Base-by-base conservation (phyloP, 164 flowering plant genomes). In the Kalanchoe fedtschenkoi region DNA sequence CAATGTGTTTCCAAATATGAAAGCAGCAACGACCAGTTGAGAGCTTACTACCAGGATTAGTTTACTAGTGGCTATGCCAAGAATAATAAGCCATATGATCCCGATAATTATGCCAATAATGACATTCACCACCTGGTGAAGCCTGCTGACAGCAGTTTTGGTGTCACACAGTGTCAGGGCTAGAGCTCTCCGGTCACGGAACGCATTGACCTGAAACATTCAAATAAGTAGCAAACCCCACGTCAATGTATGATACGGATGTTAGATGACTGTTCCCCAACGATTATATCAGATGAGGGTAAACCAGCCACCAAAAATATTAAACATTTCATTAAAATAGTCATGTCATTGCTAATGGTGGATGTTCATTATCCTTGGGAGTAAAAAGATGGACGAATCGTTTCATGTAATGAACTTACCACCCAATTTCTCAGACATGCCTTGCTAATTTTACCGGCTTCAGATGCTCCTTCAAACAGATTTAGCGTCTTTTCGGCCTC, bases 1-100 rank as follows among this genome's bases (percentile, higher is more conserved):
- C 78, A 74, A 73, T 0, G 91, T 78, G 67, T 85, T 83, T 44
- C 86, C 86, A 65, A 85, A 85, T 8, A 85, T 68, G 44, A 85
- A 85, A 2, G 77, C 78, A 44, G 73, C 85, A 4, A 85, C 70
- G 11, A 85, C 70, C 17, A 83, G 59, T 70, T 85, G 88, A 19
- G 91, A 85, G 66, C 82, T 77, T 3, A 76, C 53, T 19, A 80
- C 66, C 17, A 76, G 39, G 2, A 81, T 54, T 14, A 76, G 58
- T 54, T 78, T 74, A 65, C 71, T 63, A 46, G 85, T 72, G 32
- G 83, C 78, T 35, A 81, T 76, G 33, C 68, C 78, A 0, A 85
- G 75, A 60, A 78, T 70, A 6, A 78, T 19, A 22, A 78, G 75
- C 69, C 72, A 81, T 34, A 77, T 66, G 26, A 83, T 65, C 5